phyloP scores from a whole-genome alignment of 176 grass and related monocot species.

The Aegilops longissima region DNA sequence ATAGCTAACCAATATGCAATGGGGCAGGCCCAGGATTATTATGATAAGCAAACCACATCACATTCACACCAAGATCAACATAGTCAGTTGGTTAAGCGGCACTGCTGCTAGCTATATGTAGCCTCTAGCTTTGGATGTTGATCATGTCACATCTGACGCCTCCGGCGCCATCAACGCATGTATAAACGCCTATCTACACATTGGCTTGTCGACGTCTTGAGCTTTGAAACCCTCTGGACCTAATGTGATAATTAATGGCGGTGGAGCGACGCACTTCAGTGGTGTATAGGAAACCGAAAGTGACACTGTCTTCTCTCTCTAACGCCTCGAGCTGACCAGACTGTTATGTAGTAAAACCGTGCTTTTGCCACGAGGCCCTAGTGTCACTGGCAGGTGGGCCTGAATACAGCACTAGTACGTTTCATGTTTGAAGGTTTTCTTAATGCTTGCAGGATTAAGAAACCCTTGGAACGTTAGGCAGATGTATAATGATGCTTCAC shows the following conservation, averaged over 20 bases:
- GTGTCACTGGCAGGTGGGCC: background rate
- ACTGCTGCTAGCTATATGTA: background rate
- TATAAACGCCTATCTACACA: background rate
- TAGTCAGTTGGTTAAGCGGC: slow-evolving; percentile 30
- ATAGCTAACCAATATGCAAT: background rate
- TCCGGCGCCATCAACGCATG: slow-evolving; percentile 12
- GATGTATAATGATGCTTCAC: background rate
- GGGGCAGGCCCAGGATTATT: slow-evolving; percentile 15
- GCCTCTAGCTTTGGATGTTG: slow-evolving; percentile 9
- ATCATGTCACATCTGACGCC: slow-evolving; percentile 5
- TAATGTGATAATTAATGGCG: background rate
- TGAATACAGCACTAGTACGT: background rate
- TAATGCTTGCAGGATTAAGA: background rate
- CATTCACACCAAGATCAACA: slow-evolving; percentile 9
- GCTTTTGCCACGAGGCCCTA: too few relatives aligned
- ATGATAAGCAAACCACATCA: slow-evolving; percentile 44
- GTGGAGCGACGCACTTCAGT: background rate
- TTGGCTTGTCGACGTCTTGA: slow-evolving; percentile 3
- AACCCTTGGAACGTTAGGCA: background rate
- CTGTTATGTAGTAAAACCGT: background rate
- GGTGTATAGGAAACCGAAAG: background rate
- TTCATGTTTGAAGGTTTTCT: background rate
- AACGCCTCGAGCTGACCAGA: background rate
- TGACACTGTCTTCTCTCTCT: background rate
- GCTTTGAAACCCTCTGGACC: background rate